These are phyloP conservation scores for Xylaria arbuscula DNA, from an alignment of 2,329 filamentous ascomycete genomes.

Conservation along the genomic window DNA sequence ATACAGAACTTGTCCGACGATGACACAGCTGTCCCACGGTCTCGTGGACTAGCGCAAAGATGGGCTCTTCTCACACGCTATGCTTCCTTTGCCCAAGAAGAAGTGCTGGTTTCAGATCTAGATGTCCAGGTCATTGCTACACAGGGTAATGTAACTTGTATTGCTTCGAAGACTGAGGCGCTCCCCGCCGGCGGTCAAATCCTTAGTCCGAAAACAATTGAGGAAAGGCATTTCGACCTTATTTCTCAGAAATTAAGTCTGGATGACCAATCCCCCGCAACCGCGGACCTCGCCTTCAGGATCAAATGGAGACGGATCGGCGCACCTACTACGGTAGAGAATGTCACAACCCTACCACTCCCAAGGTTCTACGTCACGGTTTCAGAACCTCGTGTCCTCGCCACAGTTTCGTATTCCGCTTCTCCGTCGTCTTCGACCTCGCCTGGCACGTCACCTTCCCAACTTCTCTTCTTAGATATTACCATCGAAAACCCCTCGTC, in stretches of 20 bases:
- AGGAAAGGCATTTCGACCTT: constrained; percentile 78
- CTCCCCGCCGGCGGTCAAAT: constrained; percentile 57
- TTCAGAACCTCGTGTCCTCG: constrained; percentile 86
- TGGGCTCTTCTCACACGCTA: constrained; percentile 82
- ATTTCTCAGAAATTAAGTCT: constrained; percentile 80
- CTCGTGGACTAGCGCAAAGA: constrained; percentile 77
- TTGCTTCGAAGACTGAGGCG: constrained; percentile 54
- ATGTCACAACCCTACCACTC: constrained; percentile 77
- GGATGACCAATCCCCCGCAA: constrained; percentile 82
- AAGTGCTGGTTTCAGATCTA: constrained; percentile 72
- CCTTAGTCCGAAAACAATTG: constrained; percentile 74
- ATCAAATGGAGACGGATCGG: constrained; percentile 78
- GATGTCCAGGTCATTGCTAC: constrained; percentile 70
- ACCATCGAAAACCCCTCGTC: constrained; percentile 93
- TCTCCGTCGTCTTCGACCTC: constrained; percentile 42
- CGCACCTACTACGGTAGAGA: constrained; percentile 52
- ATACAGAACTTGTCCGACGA: constrained; percentile 53
- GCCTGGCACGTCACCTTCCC: constrained; percentile 49
- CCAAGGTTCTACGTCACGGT: constrained; percentile 84
- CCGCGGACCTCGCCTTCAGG: constrained; percentile 78
- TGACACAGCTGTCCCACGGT: constrained; percentile 46
- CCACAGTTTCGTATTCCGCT: constrained; percentile 61
- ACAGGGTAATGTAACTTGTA: constrained; percentile 71
- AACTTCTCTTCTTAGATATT: constrained; percentile 61
- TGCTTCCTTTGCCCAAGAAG: constrained; percentile 81